phyloP scores from a whole-genome alignment of 768 basidiomycete species.

The Tylopilus plumbeoviolaceoides region DNA sequence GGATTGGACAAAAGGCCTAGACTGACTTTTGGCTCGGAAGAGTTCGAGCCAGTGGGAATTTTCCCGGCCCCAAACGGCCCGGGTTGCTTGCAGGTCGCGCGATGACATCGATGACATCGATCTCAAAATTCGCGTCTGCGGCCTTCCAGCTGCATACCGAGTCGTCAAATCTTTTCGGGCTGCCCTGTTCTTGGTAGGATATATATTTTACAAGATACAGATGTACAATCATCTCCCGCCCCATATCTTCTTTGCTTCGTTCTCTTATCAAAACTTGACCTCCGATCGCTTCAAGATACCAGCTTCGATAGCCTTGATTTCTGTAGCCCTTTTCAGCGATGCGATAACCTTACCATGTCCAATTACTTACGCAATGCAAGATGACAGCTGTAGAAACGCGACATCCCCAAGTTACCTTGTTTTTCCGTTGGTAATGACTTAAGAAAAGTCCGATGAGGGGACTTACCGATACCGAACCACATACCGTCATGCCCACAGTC shows the following conservation, averaged over 20 bases:
- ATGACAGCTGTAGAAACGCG: conserved; percentile 30
- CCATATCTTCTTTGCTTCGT: background rate
- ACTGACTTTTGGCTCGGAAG: no score
- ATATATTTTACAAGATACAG: background rate
- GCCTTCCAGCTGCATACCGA: background rate
- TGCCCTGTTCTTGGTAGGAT: background rate
- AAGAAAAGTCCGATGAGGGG: background rate
- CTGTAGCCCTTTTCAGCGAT: conserved; percentile 8
- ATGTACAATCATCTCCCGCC: background rate
- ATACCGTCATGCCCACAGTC: conserved; percentile 34
- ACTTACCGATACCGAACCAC: conserved; percentile 29
- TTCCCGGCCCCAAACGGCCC: no score
- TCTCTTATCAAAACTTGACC: conserved; percentile 13
- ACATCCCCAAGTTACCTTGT: conserved; percentile 21
- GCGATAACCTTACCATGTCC: background rate
- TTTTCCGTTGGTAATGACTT: background rate
- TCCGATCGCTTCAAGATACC: conserved; percentile 25
- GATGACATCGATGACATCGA: no score
- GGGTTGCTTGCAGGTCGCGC: no score
- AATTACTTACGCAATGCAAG: conserved; percentile 28
- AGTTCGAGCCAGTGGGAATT: no score
- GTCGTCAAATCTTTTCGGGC: background rate
- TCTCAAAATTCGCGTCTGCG: no score
- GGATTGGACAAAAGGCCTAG: no score
- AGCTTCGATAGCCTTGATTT: conserved; percentile 29